Conservation (phyloP, 2,329 filamentous ascomycete species). For the Alternaria triticimaculans region DNA sequence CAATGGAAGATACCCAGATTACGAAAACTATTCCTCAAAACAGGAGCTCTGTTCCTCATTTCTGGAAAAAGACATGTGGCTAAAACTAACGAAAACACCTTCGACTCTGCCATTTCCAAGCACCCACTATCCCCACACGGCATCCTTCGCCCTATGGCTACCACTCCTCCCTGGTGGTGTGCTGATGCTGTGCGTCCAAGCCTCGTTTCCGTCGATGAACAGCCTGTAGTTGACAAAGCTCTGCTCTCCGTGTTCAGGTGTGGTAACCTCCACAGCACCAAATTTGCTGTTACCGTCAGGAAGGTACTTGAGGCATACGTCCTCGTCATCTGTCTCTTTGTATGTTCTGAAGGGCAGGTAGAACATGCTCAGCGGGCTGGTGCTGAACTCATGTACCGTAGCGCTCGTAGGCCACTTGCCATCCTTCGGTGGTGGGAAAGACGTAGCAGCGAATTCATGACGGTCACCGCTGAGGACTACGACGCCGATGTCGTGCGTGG, state of each 20-base stretch:
- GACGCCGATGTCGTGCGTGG: conserved; percentile 73
- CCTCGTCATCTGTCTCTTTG: conserved; percentile 77
- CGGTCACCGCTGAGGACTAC: conserved; percentile 87
- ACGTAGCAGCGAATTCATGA: conserved; percentile 96
- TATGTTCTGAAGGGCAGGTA: conserved; percentile 88
- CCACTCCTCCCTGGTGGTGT: conserved; percentile 52
- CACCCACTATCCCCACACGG: conserved; percentile 51
- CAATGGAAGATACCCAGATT: neutral
- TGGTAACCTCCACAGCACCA: conserved; percentile 79
- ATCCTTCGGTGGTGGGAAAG: conserved; percentile 70
- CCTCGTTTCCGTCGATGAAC: conserved; percentile 80
- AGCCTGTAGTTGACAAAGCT: conserved; percentile 81
- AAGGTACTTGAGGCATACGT: conserved; percentile 85
- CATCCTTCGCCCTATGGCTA: conserved; percentile 53
- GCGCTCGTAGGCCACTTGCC: conserved; percentile 57
- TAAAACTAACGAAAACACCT: neutral
- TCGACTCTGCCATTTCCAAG: neutral
- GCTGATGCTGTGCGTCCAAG: conserved; percentile 68
- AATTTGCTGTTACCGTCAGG: conserved; percentile 90
- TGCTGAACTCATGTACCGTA: conserved; percentile 85
- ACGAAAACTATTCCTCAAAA: neutral
- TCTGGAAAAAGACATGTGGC: neutral
- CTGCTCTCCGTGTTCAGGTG: conserved; percentile 66
- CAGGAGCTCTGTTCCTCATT: neutral
- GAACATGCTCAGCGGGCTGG: conserved; percentile 91